Conservation (phyloP, 768 basidiomycete species). For the Leccinum incarnatum region DNA sequence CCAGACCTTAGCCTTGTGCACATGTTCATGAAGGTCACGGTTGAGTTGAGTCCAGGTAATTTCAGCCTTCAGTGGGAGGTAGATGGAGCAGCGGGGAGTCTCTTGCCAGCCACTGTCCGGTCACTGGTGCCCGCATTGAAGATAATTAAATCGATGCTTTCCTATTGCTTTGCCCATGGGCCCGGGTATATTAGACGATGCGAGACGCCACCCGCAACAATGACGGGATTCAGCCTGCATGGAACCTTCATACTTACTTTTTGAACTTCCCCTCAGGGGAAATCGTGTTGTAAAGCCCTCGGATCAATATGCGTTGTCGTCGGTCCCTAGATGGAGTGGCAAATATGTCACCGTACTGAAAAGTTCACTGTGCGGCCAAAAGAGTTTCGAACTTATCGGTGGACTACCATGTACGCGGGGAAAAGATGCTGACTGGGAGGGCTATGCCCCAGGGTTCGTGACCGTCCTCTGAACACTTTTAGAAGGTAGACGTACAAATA, state of each 20-base stretch:
- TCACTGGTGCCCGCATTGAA: neutral
- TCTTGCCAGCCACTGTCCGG: neutral
- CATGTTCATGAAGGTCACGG: neutral
- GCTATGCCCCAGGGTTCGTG: neutral
- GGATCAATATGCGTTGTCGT: conserved; percentile 14
- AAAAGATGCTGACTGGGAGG: conserved; percentile 6
- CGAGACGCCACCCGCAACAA: neutral
- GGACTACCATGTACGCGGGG: neutral
- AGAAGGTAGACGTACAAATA: conserved; percentile 4
- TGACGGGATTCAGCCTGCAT: neutral
- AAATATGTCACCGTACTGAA: neutral
- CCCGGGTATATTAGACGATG: neutral
- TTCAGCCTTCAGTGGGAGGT: neutral
- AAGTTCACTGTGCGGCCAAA: neutral
- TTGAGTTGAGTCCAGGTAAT: neutral
- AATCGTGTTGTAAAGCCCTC: conserved; percentile 14
- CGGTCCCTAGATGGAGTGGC: conserved; percentile 7
- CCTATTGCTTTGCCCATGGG: neutral
- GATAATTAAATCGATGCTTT: neutral
- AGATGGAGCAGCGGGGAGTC: neutral
- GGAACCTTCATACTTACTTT: conserved; percentile 4
- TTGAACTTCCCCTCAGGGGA: neutral
- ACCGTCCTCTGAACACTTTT: conserved; percentile 1
- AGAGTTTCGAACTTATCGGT: neutral
- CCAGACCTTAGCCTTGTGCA: neutral